These are phyloP conservation scores for Bolboschoenus planiculmis DNA, from an alignment of 176 grass and related monocot species.

Conservation along the genomic window DNA sequence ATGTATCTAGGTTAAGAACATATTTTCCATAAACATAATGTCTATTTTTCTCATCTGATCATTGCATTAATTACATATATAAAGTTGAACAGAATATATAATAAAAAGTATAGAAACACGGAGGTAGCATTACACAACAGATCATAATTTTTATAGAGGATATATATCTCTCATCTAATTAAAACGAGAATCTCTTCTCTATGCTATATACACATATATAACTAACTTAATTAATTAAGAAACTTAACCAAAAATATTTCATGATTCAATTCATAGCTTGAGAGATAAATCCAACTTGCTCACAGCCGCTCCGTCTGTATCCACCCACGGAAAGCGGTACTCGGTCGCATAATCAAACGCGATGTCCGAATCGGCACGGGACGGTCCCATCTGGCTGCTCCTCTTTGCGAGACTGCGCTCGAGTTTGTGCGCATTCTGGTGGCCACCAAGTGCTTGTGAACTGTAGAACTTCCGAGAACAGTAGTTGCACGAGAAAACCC, in stretches of 20 bases:
- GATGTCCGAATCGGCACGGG: not conserved
- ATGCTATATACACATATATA: not conserved
- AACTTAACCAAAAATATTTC: not conserved
- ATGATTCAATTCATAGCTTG: slow-evolving; percentile 10
- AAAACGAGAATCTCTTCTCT: not conserved
- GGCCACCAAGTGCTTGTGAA: slow-evolving; percentile 87
- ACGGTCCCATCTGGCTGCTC: slow-evolving; percentile 19
- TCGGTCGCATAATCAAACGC: slow-evolving; percentile 1
- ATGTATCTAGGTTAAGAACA: not conserved
- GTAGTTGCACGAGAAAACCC: slow-evolving; percentile 89
- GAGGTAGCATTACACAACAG: not conserved
- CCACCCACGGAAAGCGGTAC: slow-evolving; percentile 15
- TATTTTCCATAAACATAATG: not conserved
- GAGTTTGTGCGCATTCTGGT: slow-evolving; percentile 99
- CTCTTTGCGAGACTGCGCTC: slow-evolving; percentile 80
- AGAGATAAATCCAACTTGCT: slow-evolving; percentile 20
- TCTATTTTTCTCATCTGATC: not conserved
- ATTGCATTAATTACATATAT: too few species aligned
- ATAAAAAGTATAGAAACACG: not conserved
- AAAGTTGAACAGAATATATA: not conserved
- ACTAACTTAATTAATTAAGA: not conserved
- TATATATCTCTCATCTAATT: not conserved
- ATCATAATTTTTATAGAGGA: too few species aligned
- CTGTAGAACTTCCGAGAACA: slow-evolving; percentile 74
- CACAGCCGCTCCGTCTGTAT: slow-evolving; percentile 2